Conservation (phyloP, 495 filamentous ascomycete genomes). For the Cetradonia linearis region DNA sequence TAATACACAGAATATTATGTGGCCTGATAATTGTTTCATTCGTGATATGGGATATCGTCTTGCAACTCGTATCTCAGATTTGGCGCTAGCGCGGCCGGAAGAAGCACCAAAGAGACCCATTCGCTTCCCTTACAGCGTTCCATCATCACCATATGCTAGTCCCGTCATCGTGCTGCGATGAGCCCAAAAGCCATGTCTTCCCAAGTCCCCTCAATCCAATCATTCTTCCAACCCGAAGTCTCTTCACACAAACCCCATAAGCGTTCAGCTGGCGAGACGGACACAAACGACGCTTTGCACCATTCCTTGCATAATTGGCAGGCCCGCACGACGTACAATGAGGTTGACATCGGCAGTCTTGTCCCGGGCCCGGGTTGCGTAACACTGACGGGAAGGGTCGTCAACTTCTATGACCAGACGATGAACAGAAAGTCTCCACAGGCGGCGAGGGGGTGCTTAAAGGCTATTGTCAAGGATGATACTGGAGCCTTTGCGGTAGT, state of each 20-base stretch:
- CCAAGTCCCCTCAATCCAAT: constrained; percentile 40
- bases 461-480: constrained; percentile 48
- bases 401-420: constrained; percentile 40
- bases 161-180: background rate
- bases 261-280: constrained; percentile 14
- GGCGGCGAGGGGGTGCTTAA: constrained; percentile 41
- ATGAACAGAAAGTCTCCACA: constrained; percentile 31
- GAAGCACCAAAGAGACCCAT: too few relatives aligned
- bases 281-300: constrained; percentile 34
- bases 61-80: background rate
- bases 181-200: constrained; percentile 28
- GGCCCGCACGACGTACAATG: constrained; percentile 44
- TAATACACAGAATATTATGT: background rate
- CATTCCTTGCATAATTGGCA: constrained; percentile 41
- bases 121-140: background rate
- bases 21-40: background rate
- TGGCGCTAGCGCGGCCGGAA: constrained; percentile 7
- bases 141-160: background rate
- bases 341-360: constrained; percentile 40
- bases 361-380: constrained; percentile 42
- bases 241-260: constrained; percentile 5
- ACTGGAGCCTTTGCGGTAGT: constrained; percentile 45
- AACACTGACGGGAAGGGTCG: constrained; percentile 47
- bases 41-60: background rate
- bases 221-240: constrained; percentile 38